Evolutionary conservation across 768 basidiomycete species (phyloP).

Genomic region (Hygrophorus russula): DNA sequence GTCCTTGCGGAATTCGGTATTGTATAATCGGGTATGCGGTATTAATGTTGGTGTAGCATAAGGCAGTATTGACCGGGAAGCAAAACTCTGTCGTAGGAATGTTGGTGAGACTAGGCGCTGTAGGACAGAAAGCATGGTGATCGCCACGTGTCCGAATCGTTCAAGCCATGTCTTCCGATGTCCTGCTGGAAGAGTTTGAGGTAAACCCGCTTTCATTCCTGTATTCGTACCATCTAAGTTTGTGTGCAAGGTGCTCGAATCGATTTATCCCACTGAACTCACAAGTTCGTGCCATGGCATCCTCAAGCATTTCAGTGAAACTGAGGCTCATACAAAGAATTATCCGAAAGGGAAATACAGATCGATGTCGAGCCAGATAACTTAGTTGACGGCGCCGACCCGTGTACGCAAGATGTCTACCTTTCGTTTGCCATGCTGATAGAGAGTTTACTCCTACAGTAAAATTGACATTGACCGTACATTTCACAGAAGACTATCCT

Average conservation of each 20-base stretch:
- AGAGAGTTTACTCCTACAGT: conserved; percentile 35
- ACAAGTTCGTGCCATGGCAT: conserved; percentile 56
- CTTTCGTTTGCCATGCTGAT: conserved; percentile 7
- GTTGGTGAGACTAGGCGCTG: conserved; percentile 1
- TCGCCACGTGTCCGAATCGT: background rate
- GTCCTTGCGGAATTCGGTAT: background rate
- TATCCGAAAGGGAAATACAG: conserved; percentile 70
- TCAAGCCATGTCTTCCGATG: conserved; percentile 46
- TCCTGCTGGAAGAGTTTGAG: conserved; percentile 85
- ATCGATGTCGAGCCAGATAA: conserved; percentile 88
- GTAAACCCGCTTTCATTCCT: conserved; percentile 26
- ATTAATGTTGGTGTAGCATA: background rate
- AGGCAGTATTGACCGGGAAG: background rate
- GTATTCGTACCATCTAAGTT: conserved; percentile 7
- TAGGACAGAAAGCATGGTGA: conserved; percentile 1
- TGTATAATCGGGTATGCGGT: background rate
- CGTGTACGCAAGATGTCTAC: conserved; percentile 27
- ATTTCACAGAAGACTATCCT: conserved; percentile 78
- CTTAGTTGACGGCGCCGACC: conserved; percentile 47
- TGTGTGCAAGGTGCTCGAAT: conserved; percentile 67
- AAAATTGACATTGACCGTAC: conserved; percentile 56
- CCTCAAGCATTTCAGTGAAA: conserved; percentile 18
- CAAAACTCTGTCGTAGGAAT: background rate
- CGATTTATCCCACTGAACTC: conserved; percentile 92
- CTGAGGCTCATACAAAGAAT: conserved; percentile 59